phyloP scores from a whole-genome alignment of 495 filamentous ascomycete genomes.

The Annulohypoxylon maeteangense region DNA sequence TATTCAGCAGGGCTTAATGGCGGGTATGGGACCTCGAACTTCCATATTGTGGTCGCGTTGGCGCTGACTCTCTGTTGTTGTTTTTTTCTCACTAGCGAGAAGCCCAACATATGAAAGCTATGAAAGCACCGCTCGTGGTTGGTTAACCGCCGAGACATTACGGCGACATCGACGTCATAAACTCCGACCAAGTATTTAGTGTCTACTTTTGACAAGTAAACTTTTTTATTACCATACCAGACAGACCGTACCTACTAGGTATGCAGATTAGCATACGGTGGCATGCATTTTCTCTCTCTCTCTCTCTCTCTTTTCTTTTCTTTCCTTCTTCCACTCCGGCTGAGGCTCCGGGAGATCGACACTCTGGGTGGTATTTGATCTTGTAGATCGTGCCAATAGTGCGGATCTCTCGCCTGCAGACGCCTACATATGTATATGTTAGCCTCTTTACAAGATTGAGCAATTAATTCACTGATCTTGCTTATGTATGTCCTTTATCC shows the following conservation, averaged over 20 bases:
- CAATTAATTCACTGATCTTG: slow-evolving; percentile 24
- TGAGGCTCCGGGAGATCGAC: slow-evolving; percentile 45
- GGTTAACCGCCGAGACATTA: slow-evolving; percentile 33
- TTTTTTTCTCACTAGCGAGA: slow-evolving; percentile 5
- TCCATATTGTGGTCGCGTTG: slow-evolving; percentile 12
- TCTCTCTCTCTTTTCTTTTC: not conserved
- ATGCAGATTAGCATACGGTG: not conserved
- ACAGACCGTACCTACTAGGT: not conserved
- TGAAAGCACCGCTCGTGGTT: slow-evolving; percentile 11
- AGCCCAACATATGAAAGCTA: not conserved
- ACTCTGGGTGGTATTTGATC: slow-evolving; percentile 23
- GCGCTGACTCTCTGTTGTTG: slow-evolving; percentile 1
- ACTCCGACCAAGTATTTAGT: slow-evolving; percentile 9
- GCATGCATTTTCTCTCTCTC: not conserved
- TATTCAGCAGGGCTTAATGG: slow-evolving; percentile 6
- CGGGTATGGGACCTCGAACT: not conserved
- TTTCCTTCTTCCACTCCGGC: not conserved
- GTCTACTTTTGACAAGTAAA: slow-evolving; percentile 9
- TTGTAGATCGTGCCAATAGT: slow-evolving; percentile 45
- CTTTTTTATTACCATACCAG: not conserved
- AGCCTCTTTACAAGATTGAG: slow-evolving; percentile 29
- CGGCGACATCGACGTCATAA: slow-evolving; percentile 24
- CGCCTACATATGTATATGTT: slow-evolving; percentile 17
- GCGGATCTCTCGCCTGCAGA: slow-evolving; percentile 22
- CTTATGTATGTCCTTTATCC: no score